Evolutionary conservation across 371 early-diverging fungal genomes (phyloP), one percentile per base, ranked within the genome.

Genomic region (Mortierella sp.): DNA sequence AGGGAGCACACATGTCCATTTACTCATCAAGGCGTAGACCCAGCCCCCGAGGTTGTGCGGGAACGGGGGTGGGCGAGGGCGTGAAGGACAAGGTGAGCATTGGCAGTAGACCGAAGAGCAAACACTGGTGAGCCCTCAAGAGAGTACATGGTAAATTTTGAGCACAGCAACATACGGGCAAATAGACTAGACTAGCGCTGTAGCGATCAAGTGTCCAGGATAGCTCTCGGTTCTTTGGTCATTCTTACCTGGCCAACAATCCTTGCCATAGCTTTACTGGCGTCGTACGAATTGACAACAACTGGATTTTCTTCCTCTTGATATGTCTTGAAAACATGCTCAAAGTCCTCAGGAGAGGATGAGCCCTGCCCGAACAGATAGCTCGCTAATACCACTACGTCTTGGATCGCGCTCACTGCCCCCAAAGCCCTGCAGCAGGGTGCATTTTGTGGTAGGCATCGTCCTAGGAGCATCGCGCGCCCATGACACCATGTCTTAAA

Each of bases 181-280:
- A 37, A 5, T 37, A 3, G 5, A 37, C 37, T 37, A 37, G 37
- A 51, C 80, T 80, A 11, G 80, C 70, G 21, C 64, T 64, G 18
- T 64, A 14, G 59, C 70, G 70, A 63, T 60, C 74, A 3, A 79
- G 74, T 74, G 74, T 77, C 4, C 37, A 37, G 9, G 37, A 9
- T 37, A 5, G 9, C 37, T 37, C 9, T 37, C 37, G 9, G 37
- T 9, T 9, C 37, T 37, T 37, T 37, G 3, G 3, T 37, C 37
- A 37, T 5, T 37, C 37, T 57, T 68, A 74, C 74, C 55, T 63
- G 74, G 4, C 74, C 68, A n/a, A 56, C 47, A 5, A 74, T 23
- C 48, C 61, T 68, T 19, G 68, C 64, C 11, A 26, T 47, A 4
- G 60, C 16, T 1, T 64, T 21, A 7, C 61, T 56, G 14, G 60